Evolutionary conservation across 345 rosid species (phyloP).

Genomic region (Hibiscus syriacus): DNA sequence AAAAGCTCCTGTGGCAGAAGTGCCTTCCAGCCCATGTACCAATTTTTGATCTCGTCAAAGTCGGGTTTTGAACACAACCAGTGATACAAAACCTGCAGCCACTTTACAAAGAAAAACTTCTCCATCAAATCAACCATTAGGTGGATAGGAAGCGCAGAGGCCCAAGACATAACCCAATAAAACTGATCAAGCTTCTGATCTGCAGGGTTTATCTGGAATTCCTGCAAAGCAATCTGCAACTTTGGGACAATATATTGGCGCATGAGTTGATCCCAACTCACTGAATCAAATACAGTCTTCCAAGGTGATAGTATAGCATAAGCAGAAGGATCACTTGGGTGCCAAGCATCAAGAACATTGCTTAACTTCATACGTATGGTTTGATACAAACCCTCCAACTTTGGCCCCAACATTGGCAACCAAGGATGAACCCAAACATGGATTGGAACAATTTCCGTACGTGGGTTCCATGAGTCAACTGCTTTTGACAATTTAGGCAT

Average conservation of each 20-base stretch:
- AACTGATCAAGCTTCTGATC: constrained; percentile 71
- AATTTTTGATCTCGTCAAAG: constrained; percentile 65
- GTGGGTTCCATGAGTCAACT: constrained; percentile 91
- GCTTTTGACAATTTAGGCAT: constrained; percentile 72
- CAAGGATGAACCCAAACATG: constrained; percentile 97
- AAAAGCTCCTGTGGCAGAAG: constrained; percentile 75
- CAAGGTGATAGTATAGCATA: constrained; percentile 82
- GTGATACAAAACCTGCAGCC: constrained; percentile 80
- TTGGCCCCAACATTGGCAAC: constrained; percentile 77
- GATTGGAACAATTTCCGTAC: constrained; percentile 66
- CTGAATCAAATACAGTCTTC: constrained; percentile 82
- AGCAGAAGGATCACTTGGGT: constrained; percentile 78
- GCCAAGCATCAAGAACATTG: constrained; percentile 89
- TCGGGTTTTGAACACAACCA: constrained; percentile 71
- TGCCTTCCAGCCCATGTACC: constrained; percentile 79
- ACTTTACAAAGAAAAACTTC: constrained; percentile 72
- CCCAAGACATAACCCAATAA: constrained; percentile 78
- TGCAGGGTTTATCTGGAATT: constrained; percentile 74
- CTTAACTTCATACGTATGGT: constrained; percentile 74
- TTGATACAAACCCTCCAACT: constrained; percentile 69
- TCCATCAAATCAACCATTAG: constrained; percentile 91
- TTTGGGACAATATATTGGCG: constrained; percentile 85
- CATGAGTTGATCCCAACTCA: constrained; percentile 88
- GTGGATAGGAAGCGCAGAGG: constrained; percentile 72
- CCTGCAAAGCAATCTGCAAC: constrained; percentile 74